A percentile compares a stretch with the other conserved stretches of the same genome.
These are phyloP conservation scores for Neofusicoccum umdonicola DNA, from an alignment of 2,329 filamentous ascomycete species.

Conservation along the genomic window DNA sequence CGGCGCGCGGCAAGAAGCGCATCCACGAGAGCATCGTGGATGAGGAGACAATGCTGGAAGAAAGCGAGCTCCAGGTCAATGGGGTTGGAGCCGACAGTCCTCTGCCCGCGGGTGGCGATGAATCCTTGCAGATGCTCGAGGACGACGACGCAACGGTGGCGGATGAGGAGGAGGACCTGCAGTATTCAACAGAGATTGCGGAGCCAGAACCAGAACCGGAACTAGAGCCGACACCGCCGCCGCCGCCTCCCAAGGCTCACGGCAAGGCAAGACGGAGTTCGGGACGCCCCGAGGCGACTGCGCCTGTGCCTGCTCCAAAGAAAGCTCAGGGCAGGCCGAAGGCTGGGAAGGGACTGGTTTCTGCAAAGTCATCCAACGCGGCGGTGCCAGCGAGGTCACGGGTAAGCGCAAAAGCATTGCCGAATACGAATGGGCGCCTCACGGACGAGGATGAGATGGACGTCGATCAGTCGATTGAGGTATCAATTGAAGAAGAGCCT, in stretches of 20 bases:
- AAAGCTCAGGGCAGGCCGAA: slow-evolving; percentile 8
- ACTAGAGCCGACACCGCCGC: slow-evolving; percentile 8
- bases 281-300: slow-evolving; percentile 25
- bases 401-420: neutral
- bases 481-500: slow-evolving; percentile 20
- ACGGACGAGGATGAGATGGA: neutral
- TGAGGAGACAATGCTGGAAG: slow-evolving; percentile 30
- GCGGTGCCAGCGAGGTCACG: neutral
- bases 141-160: slow-evolving; percentile 29
- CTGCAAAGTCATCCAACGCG: slow-evolving; percentile 1
- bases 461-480: neutral
- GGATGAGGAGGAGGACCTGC: slow-evolving; percentile 20
- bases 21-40: slow-evolving; percentile 33
- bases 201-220: slow-evolving; percentile 21
- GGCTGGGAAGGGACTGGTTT: neutral
- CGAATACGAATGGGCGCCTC: neutral
- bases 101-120: slow-evolving; percentile 29
- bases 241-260: slow-evolving; percentile 8
- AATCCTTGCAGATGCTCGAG: slow-evolving; percentile 25
- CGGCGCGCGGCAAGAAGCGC: slow-evolving; percentile 26
- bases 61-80: slow-evolving; percentile 24
- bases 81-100: slow-evolving; percentile 30
- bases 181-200: slow-evolving; percentile 22
- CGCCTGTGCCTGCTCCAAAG: slow-evolving; percentile 12
- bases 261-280: slow-evolving; percentile 25